Evolutionary conservation across 2,329 filamentous ascomycete species (phyloP).

Genomic region (Aspergillus fijiensis): DNA sequence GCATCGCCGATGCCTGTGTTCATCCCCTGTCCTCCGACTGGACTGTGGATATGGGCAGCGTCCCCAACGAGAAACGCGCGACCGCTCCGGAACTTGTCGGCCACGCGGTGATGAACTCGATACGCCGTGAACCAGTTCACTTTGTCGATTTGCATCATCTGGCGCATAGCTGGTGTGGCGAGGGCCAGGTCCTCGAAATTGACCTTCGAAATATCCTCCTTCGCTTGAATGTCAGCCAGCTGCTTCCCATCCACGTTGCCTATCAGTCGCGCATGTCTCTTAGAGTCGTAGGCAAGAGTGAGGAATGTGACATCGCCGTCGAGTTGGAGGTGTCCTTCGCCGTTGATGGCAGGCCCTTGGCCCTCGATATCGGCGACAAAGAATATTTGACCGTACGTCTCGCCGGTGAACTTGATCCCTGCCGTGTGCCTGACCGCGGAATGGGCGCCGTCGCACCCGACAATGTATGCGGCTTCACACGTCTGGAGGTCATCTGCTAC

Average conservation of each 20-base stretch:
- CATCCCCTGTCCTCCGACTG: slow-evolving; percentile 59
- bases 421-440: slow-evolving; percentile 49
- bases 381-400: slow-evolving; percentile 46
- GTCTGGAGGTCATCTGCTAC: slow-evolving; percentile 21
- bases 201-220: slow-evolving; percentile 22
- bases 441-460: slow-evolving; percentile 56
- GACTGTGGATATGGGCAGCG: slow-evolving; percentile 58
- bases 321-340: slow-evolving; percentile 36
- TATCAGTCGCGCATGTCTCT: slow-evolving; percentile 25
- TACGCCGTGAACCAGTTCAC: slow-evolving; percentile 48
- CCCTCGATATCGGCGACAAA: slow-evolving; percentile 47
- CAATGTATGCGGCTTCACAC: slow-evolving; percentile 44
- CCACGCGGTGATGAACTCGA: slow-evolving; percentile 47
- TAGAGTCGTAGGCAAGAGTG: slow-evolving; percentile 30
- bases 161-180: slow-evolving; percentile 20
- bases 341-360: slow-evolving; percentile 30
- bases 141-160: slow-evolving; percentile 26
- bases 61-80: slow-evolving; percentile 58
- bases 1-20: slow-evolving; percentile 58
- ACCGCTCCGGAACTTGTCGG: slow-evolving; percentile 46
- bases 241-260: slow-evolving; percentile 25
- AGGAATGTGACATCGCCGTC: slow-evolving; percentile 38
- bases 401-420: slow-evolving; percentile 44
- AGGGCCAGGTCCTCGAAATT: slow-evolving; percentile 33
- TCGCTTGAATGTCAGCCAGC: slow-evolving; percentile 3